Evolutionary conservation across 1,284 basidiomycete species (phyloP), one percentile per base, ranked within the genome.

Genomic region (Grifola frondosa): DNA sequence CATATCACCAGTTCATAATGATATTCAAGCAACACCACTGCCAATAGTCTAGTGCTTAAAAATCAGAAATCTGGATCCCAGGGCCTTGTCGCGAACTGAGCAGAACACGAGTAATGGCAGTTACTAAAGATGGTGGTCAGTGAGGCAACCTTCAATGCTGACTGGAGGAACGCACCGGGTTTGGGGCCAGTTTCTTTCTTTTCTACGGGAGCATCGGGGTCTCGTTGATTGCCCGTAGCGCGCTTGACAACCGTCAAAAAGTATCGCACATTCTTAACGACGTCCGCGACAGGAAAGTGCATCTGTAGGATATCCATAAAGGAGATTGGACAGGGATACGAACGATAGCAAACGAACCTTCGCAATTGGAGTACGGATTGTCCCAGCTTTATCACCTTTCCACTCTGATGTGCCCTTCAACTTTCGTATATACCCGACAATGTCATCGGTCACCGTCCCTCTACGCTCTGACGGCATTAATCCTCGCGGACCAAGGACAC

Each of bases 401-500:
- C 95, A 99, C 63, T 97, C 93, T 44, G 87, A 82, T 10, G 84
- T 86, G 10, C 90, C 91, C 41, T 84, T 81, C 21, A 96, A 78
- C 47, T 84, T 81, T 54, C 80, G 75, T 46, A 99, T 85, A 46
- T 88, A 92, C 12, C 82, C 81, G 12, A 73, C 82, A 44, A 97
- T 75, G 47, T 96, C 90, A 41, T 92, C 87, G 0, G 90, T 91
- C 7, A 98, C 96, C 1, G 95, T 97, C 3, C 96, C 96, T 52
- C 96, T 80, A 66, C 95, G 87, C 49, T 88, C 88, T 7, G 89
- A 91, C 12, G 96, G 96, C 93, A 99, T 98, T 40, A 99, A 69
- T 49, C 95, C 95, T 48, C 91, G 84, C 30, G 93, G 95, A 60
- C 96, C 97, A 20, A 99, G 77, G 47, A 91, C 81, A 54, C 95